Evolutionary conservation across 2,329 filamentous ascomycete genomes (phyloP).

Genomic region (Golovinomyces cichoracearum): DNA sequence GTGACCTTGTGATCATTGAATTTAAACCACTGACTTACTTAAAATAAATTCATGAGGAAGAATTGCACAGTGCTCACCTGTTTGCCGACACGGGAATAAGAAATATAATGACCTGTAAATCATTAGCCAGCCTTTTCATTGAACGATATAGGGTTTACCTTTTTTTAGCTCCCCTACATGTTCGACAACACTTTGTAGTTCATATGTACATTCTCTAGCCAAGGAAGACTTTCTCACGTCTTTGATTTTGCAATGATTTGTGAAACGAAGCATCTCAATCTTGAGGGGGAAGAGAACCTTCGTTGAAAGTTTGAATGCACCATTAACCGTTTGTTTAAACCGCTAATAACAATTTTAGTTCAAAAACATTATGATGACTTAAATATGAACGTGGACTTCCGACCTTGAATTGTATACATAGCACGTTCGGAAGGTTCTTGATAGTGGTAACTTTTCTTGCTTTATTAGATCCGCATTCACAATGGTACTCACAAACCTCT

Average conservation of each 20-base stretch:
- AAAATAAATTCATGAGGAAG: background rate
- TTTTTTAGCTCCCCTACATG: conserved; percentile 84
- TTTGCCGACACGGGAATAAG: conserved; percentile 61
- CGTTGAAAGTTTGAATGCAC: conserved; percentile 68
- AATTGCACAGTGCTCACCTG: conserved; percentile 21
- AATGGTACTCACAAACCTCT: conserved; percentile 76
- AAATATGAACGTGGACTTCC: conserved; percentile 6
- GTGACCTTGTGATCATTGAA: conserved; percentile 92
- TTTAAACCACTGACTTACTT: conserved; percentile 52
- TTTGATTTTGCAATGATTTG: conserved; percentile 32
- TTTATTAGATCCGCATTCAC: conserved; percentile 55
- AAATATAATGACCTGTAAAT: conserved; percentile 48
- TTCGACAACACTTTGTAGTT: conserved; percentile 70
- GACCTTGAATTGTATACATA: conserved; percentile 84
- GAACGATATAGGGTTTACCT: conserved; percentile 18
- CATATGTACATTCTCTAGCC: conserved; percentile 48
- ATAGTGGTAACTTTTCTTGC: conserved; percentile 67
- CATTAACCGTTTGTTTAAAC: conserved; percentile 51
- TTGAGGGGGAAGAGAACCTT: conserved; percentile 64
- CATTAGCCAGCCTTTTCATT: conserved; percentile 4
- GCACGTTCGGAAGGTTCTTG: conserved; percentile 60
- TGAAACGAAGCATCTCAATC: conserved; percentile 78
- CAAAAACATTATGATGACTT: background rate
- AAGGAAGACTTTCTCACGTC: conserved; percentile 26
- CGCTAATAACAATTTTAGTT: conserved; percentile 18